Conservation (phyloP, 2,329 filamentous ascomycete genomes). For the Phaeomoniella chlamydospora region DNA sequence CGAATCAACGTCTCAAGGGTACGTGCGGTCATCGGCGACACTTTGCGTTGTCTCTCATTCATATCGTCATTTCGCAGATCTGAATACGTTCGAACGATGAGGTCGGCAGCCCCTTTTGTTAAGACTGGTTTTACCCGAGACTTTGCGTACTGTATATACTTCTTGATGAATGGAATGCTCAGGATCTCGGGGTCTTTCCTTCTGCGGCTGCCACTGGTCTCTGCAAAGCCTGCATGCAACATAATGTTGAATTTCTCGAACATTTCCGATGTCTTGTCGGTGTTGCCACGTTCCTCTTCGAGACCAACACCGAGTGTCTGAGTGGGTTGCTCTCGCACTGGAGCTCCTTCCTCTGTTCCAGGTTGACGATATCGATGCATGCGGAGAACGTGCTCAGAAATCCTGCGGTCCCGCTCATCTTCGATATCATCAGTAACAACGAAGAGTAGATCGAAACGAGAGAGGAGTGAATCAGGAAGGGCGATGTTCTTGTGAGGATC, state of each 20-base stretch:
- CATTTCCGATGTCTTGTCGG: slow-evolving; percentile 68
- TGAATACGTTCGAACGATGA: slow-evolving; percentile 83
- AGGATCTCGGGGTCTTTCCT: slow-evolving; percentile 73
- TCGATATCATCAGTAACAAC: slow-evolving; percentile 98
- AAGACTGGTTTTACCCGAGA: slow-evolving; percentile 76
- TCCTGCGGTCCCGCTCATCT: slow-evolving; percentile 73
- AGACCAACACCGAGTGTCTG: slow-evolving; percentile 81
- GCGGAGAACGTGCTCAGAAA: slow-evolving; percentile 90
- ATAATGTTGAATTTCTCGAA: slow-evolving; percentile 95
- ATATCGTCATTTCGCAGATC: slow-evolving; percentile 90
- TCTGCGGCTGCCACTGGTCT: slow-evolving; percentile 58
- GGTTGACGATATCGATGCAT: slow-evolving; percentile 94
- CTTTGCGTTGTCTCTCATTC: slow-evolving; percentile 83
- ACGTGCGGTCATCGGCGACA: slow-evolving; percentile 89
- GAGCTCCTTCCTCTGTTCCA: slow-evolving; percentile 84
- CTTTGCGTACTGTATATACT: slow-evolving; percentile 98
- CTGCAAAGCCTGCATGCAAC: slow-evolving; percentile 80
- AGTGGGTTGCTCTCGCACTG: slow-evolving; percentile 72
- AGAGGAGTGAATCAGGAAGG: slow-evolving; percentile 85
- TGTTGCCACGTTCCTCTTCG: slow-evolving; percentile 57
- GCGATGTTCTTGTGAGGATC: slow-evolving; percentile 98
- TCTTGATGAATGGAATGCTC: slow-evolving; percentile 97
- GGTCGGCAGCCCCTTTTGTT: slow-evolving; percentile 80
- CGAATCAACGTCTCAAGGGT: slow-evolving; percentile 97
- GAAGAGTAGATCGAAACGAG: slow-evolving; percentile 96